A percentile compares a stretch with the other conserved stretches of the same genome.
phyloP scores from a whole-genome alignment of 2,329 filamentous ascomycete species.

The Exophiala bonariae region DNA sequence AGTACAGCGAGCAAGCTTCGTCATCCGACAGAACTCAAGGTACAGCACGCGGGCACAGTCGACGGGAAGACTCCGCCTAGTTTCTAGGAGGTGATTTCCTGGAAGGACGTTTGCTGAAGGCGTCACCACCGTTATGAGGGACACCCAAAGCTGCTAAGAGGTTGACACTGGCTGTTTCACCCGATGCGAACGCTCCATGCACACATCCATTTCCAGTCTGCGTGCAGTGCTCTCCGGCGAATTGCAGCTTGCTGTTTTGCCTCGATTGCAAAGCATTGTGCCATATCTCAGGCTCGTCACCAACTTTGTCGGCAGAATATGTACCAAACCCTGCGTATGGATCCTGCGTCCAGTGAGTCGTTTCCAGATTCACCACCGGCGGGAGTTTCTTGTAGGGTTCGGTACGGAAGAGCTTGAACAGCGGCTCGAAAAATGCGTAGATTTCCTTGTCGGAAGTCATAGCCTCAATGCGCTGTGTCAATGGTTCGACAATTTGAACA shows the following conservation, averaged over 20 bases:
- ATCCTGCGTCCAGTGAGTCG: slow-evolving; percentile 47
- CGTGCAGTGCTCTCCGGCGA: slow-evolving; percentile 44
- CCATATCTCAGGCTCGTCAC: slow-evolving; percentile 40
- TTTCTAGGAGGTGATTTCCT: slow-evolving; percentile 22
- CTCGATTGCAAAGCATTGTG: slow-evolving; percentile 40
- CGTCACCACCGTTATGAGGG: slow-evolving; percentile 34
- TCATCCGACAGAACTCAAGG: slow-evolving; percentile 8
- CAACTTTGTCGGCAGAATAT: slow-evolving; percentile 47
- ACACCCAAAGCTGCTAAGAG: slow-evolving; percentile 38
- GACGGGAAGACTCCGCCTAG: slow-evolving; percentile 1
- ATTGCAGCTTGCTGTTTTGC: slow-evolving; percentile 39
- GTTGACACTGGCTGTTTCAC: slow-evolving; percentile 43
- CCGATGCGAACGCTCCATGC: slow-evolving; percentile 46
- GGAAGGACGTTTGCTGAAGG: slow-evolving; percentile 19
- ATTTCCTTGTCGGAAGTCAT: slow-evolving; percentile 40
- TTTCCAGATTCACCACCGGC: slow-evolving; percentile 40
- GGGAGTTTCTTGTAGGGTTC: slow-evolving; percentile 47
- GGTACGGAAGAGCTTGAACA: slow-evolving; percentile 45
- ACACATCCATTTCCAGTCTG: slow-evolving; percentile 45
- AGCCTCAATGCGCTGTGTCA: slow-evolving; percentile 47
- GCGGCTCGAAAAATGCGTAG: slow-evolving; percentile 45
- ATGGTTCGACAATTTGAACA: slow-evolving; percentile 44
- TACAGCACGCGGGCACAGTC: too few relatives aligned
- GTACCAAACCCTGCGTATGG: slow-evolving; percentile 44
- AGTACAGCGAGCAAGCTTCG: slow-evolving; percentile 15